Conservation (phyloP, 345 rosid species). For the Gossypium anomalum region DNA sequence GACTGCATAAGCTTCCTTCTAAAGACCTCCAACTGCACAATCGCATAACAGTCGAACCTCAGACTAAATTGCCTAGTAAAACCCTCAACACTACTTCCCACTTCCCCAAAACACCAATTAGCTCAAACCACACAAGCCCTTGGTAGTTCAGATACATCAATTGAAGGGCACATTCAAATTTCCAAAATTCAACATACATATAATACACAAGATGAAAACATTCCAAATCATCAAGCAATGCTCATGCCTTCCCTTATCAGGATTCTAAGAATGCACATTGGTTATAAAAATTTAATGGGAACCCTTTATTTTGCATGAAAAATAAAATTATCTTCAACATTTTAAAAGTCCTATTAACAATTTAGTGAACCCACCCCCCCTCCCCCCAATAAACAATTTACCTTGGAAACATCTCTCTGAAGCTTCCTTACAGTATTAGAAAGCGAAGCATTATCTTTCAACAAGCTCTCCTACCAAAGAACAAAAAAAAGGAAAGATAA, state of each 20-base stretch:
- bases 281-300: background rate
- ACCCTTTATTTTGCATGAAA: background rate
- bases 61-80: background rate
- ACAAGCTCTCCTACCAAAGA: conserved; percentile 57
- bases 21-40: conserved; percentile 74
- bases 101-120: background rate
- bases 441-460: conserved; percentile 59
- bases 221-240: background rate
- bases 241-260: background rate
- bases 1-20: conserved; percentile 91
- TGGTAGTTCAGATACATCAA: background rate
- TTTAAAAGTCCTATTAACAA: background rate
- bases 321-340: background rate
- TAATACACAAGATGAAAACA: background rate
- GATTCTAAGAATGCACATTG: background rate
- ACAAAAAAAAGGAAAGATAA: background rate
- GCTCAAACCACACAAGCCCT: background rate
- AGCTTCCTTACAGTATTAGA: conserved; percentile 69
- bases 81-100: conserved; percentile 1
- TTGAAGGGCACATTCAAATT: conserved; percentile 20
- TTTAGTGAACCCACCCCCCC: background rate
- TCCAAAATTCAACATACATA: conserved; percentile 14
- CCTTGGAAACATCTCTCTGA: conserved; percentile 92
- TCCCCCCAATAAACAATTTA: background rate
- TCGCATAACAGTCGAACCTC: background rate